These are phyloP conservation scores for Extremus antarcticus DNA, from an alignment of 495 filamentous ascomycete species.

Conservation along the genomic window DNA sequence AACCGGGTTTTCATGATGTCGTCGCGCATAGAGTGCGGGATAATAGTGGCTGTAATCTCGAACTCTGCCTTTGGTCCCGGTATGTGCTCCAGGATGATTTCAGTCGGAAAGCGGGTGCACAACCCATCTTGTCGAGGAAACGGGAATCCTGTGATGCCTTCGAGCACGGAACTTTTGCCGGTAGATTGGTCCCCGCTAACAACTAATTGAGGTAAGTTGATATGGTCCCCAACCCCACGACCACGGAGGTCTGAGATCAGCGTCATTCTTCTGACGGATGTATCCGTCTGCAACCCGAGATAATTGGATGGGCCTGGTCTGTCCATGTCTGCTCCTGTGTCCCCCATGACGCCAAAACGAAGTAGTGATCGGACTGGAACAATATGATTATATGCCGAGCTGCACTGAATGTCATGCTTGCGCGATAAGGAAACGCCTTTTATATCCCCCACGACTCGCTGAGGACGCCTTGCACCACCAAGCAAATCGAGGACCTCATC, in stretches of 20 bases:
- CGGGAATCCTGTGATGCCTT: conserved; percentile 34
- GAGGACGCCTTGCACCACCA: neutral
- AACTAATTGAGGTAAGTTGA: conserved; percentile 6
- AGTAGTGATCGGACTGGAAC: neutral
- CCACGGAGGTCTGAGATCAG: neutral
- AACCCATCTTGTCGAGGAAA: conserved; percentile 37
- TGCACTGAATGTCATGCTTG: too few species aligned
- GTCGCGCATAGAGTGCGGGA: neutral
- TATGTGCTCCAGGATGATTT: conserved; percentile 35
- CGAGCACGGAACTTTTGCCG: conserved; percentile 15
- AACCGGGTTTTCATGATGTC: neutral
- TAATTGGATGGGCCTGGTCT: neutral
- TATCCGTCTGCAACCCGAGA: neutral
- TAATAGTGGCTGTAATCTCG: neutral
- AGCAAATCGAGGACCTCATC: neutral
- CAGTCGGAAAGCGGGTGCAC: conserved; percentile 39
- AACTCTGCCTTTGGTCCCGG: neutral
- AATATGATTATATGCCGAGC: neutral
- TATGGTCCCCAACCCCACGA: neutral
- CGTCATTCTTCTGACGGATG: neutral
- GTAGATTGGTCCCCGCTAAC: conserved; percentile 13
- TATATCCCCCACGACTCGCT: neutral
- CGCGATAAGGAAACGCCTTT: neutral
- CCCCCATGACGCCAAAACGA: neutral
- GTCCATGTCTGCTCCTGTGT: neutral